Conservation (phyloP, 108 stramenopile species). For the Fragilaria crotonensis region DNA sequence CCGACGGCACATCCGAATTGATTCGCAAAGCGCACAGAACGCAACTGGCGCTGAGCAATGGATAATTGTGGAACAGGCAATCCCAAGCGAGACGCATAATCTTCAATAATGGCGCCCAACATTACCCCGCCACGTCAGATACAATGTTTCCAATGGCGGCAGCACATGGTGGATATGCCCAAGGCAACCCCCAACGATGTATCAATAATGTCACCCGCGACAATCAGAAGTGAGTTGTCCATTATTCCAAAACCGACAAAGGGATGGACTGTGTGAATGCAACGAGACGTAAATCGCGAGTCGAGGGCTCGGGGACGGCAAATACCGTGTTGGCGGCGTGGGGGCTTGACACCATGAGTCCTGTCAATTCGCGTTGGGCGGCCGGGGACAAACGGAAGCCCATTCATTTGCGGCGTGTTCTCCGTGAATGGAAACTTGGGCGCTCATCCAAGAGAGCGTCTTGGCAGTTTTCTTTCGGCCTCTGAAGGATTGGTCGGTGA, state of each 20-base stretch:
- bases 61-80: conserved; percentile 61
- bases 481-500: background rate
- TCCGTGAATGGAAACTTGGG: background rate
- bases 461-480: background rate
- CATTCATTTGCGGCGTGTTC: background rate
- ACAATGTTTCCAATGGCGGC: conserved; percentile 90
- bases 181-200: conserved; percentile 77
- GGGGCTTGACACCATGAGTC: background rate
- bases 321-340: background rate
- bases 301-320: conserved; percentile 46
- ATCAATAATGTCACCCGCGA: conserved; percentile 95
- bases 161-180: conserved; percentile 91
- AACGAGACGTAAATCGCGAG: conserved; percentile 35
- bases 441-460: conserved; percentile 6
- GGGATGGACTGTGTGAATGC: conserved; percentile 63
- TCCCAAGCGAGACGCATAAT: conserved; percentile 43
- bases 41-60: conserved; percentile 66
- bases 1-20: conserved; percentile 83
- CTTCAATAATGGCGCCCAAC: conserved; percentile 85
- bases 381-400: conserved; percentile 1
- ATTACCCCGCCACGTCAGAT: conserved; percentile 81
- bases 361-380: conserved; percentile 2
- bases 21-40: conserved; percentile 56
- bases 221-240: conserved; percentile 93
- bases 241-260: conserved; percentile 94